These are phyloP conservation scores for Quercus gilva DNA, from an alignment of 306 rosid genomes.

Conservation along the genomic window DNA sequence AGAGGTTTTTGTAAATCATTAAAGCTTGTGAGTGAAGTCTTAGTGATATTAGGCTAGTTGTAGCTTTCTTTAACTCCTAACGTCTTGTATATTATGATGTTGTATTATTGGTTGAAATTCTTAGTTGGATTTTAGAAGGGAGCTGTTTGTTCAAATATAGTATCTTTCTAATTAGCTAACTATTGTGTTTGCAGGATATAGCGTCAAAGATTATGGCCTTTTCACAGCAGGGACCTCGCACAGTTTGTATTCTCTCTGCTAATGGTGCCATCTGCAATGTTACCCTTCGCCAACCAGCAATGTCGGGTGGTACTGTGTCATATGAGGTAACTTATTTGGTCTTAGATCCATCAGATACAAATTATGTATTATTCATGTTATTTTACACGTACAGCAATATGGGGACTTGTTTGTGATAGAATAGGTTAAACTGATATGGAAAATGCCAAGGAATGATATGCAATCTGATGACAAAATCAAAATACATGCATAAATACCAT, in stretches of 20 bases:
- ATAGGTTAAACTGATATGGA: background rate
- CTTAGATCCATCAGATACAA: background rate
- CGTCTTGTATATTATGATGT: background rate
- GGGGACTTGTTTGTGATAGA: background rate
- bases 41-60: background rate
- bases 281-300: conserved; percentile 49
- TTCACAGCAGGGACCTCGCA: conserved; percentile 61
- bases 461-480: background rate
- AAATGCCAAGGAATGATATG: background rate
- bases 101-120: background rate
- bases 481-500: background rate
- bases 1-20: background rate
- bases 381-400: background rate
- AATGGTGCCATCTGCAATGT: conserved; percentile 63
- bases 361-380: background rate
- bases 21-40: conserved; percentile 4
- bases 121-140: background rate
- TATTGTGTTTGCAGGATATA: conserved; percentile 59
- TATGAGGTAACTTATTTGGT: conserved; percentile 56
- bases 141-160: background rate
- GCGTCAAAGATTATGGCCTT: conserved; percentile 52
- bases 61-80: background rate
- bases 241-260: conserved; percentile 71
- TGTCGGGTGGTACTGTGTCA: conserved; percentile 43
- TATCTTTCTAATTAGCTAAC: conserved; percentile 12